Conservation (phyloP, 805 yeast species). For the Spathaspora passalidarum region DNA sequence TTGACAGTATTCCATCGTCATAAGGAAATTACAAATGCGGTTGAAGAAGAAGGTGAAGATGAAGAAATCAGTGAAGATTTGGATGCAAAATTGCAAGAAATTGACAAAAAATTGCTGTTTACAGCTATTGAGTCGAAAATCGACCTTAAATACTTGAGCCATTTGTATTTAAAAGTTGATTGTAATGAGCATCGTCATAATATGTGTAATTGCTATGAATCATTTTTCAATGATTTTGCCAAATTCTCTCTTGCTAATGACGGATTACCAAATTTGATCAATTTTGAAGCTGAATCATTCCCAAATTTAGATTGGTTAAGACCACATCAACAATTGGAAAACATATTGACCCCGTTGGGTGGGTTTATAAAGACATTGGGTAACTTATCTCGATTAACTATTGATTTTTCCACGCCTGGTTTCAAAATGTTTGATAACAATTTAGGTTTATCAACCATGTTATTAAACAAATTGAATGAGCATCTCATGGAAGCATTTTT, state of each 20-base stretch:
- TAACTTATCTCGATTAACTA: constrained; percentile 20
- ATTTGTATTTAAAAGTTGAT: constrained; percentile 27
- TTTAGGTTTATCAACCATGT: constrained; percentile 25
- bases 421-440: constrained; percentile 34
- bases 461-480: constrained; percentile 31
- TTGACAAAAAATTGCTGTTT: constrained; percentile 22
- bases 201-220: constrained; percentile 25
- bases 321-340: constrained; percentile 31
- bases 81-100: constrained; percentile 10
- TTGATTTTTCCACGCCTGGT: constrained; percentile 34
- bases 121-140: constrained; percentile 19
- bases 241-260: constrained; percentile 15
- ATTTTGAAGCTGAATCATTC: constrained; percentile 28
- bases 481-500: constrained; percentile 36
- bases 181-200: constrained; percentile 24
- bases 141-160: constrained; percentile 19
- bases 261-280: constrained; percentile 29
- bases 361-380: constrained; percentile 23
- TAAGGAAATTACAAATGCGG: constrained; percentile 13
- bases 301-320: constrained; percentile 35
- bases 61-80: constrained; percentile 3
- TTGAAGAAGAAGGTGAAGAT: neutral
- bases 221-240: constrained; percentile 26
- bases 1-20: constrained; percentile 33
- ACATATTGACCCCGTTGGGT: constrained; percentile 29